A percentile compares a stretch with the other conserved stretches of the same genome.
phyloP scores from a whole-genome alignment of 2,329 filamentous ascomycete genomes.

The Trichophyton mentagrophytes region DNA sequence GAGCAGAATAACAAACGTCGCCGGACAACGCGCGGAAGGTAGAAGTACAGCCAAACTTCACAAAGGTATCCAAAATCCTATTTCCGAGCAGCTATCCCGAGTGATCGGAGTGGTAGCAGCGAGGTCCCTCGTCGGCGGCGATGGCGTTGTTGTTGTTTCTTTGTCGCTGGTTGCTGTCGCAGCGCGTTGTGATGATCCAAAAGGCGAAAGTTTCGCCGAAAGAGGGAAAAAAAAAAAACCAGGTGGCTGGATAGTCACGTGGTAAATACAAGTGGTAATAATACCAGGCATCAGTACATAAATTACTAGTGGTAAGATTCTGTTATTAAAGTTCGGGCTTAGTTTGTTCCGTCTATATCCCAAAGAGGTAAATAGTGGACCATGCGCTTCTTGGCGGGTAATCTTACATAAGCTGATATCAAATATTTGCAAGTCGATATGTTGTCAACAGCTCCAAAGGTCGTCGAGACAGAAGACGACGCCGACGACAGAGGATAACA shows the following conservation, averaged over 20 bases:
- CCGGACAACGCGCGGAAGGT: neutral
- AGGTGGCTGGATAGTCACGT: constrained; percentile 3
- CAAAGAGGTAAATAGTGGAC: neutral
- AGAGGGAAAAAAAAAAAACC: neutral
- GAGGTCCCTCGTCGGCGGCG: neutral
- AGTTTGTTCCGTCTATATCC: too few relatives aligned
- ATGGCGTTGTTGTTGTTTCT: neutral
- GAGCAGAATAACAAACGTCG: neutral
- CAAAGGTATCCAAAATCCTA: neutral
- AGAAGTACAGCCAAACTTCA: neutral
- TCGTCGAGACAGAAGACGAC: too few relatives aligned
- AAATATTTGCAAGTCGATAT: neutral
- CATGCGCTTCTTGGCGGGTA: neutral
- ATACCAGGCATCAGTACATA: neutral
- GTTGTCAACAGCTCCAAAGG: neutral
- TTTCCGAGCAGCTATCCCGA: neutral
- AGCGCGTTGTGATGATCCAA: neutral
- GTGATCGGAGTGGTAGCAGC: neutral
- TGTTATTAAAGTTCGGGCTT: too few relatives aligned
- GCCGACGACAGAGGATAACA: neutral
- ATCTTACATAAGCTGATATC: neutral
- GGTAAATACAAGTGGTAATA: neutral
- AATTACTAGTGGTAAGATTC: neutral
- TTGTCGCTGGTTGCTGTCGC: neutral
- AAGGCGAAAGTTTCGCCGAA: neutral